Evolutionary conservation across 164 flowering plant genomes (phyloP), one percentile per base, ranked within the genome.

Genomic region (Macadamia tetraphylla): DNA sequence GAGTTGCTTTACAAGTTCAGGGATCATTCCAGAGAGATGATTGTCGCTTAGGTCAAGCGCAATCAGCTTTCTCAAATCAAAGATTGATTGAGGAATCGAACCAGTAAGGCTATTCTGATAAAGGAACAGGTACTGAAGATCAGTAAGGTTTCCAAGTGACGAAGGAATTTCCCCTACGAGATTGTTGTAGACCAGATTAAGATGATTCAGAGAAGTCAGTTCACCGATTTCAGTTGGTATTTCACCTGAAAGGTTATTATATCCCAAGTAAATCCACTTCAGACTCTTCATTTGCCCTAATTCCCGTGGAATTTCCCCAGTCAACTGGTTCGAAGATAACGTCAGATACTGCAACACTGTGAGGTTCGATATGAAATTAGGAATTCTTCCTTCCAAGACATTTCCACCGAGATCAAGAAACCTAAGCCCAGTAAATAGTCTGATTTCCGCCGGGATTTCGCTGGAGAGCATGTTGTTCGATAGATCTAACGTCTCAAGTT

Each of bases 11-110:
- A 90, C 7, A 4, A 66, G 62, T 63, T 90, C 88, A 0, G 95
- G 80, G 13, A 92, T 84, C 72, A 84, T 84, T 10, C 98, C 97
- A 1, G 90, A 84, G 31, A 92, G 77, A 65, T 14, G 69, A 76
- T 92, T 92, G 55, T 85, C 90, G 66, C 96, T 90, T 9, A 92
- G 67, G 71, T 92, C 98, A 69, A 92, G 88, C 1, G 98, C 86
- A 14, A 85, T 58, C 4, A 90, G 74, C 18, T 76, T 84, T 46
- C 62, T 68, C n/a, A 89, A 84, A 1, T 73, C 74, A 43, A 81
- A 88, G 43, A 93, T 67, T 0, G 89, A 75, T 0, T 6, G 30
- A 0, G 97, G 98, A 58, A 93, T 78, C 2, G 78, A 23, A 29
- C 97, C 95, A 0, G 77, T 73, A 9, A 91, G 87, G 71, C 70